A percentile compares a stretch with the other conserved stretches of the same genome.
Evolutionary conservation across 345 rosid genomes (phyloP).

Genomic region (Populus alba): DNA sequence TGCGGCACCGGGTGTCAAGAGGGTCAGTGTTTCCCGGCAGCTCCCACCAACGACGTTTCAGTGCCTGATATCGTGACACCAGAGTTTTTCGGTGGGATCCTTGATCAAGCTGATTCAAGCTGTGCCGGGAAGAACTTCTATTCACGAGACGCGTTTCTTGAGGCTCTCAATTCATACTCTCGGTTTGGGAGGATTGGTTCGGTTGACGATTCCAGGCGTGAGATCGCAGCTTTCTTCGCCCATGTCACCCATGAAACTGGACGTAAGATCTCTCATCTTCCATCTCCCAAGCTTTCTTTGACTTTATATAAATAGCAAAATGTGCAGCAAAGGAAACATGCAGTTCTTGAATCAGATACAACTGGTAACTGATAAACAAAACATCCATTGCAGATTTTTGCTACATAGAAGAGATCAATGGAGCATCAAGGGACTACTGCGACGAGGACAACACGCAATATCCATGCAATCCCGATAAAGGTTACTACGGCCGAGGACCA

Average conservation of each 20-base stretch:
- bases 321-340: not conserved
- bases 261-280: conserved; percentile 27
- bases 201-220: conserved; percentile 31
- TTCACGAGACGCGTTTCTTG: conserved; percentile 21
- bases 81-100: conserved; percentile 10
- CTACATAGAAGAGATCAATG: conserved; percentile 32
- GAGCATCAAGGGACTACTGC: conserved; percentile 20
- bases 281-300: not conserved
- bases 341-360: not conserved
- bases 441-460: conserved; percentile 4
- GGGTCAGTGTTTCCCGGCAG: conserved; percentile 1
- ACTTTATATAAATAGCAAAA: not conserved
- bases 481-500: conserved; percentile 14
- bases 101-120: conserved; percentile 7
- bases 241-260: conserved; percentile 51
- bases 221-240: conserved; percentile 52
- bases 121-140: conserved; percentile 53
- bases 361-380: not conserved
- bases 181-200: conserved; percentile 21
- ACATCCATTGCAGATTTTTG: conserved; percentile 28
- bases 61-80: conserved; percentile 8
- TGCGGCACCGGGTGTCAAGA: conserved; percentile 4
- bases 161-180: conserved; percentile 14
- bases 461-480: conserved; percentile 4
- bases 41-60: not conserved